Percentiles rank a stretch among this genome's conserved stretches.
Conservation (phyloP, 2,329 filamentous ascomycete genomes). For the Lachnellula suecica region DNA sequence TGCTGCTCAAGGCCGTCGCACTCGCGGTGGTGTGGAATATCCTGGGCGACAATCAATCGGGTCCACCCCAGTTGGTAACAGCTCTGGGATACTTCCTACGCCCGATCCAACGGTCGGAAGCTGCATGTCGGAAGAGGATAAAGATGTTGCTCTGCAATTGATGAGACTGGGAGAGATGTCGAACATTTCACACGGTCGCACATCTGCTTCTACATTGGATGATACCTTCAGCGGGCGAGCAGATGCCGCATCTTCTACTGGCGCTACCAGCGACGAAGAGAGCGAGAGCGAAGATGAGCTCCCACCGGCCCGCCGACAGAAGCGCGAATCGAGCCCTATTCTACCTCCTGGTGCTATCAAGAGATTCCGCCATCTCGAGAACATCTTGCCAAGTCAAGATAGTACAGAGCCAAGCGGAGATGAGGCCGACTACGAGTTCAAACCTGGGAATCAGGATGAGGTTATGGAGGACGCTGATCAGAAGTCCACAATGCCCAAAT, state of each 20-base stretch:
- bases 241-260: constrained; percentile 80
- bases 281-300: constrained; percentile 65
- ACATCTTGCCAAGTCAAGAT: constrained; percentile 55
- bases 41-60: constrained; percentile 39
- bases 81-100: constrained; percentile 73
- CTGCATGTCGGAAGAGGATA: constrained; percentile 92
- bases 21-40: constrained; percentile 62
- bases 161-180: constrained; percentile 95
- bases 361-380: constrained; percentile 46
- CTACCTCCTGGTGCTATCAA: constrained; percentile 43
- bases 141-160: constrained; percentile 92
- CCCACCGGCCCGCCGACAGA: constrained; percentile 58
- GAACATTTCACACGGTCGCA: constrained; percentile 89
- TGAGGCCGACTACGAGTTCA: constrained; percentile 51
- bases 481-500: constrained; percentile 40
- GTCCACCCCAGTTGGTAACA: constrained; percentile 42
- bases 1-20: constrained; percentile 62
- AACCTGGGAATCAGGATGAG: constrained; percentile 26
- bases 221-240: constrained; percentile 91
- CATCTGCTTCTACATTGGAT: constrained; percentile 88
- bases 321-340: constrained; percentile 52
- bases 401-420: constrained; percentile 62
- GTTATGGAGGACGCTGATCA: constrained; percentile 20
- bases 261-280: constrained; percentile 78
- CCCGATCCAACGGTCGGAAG: constrained; percentile 97